phyloP scores from a whole-genome alignment of 1,284 basidiomycete genomes.

The Pseudozyma thailandica region DNA sequence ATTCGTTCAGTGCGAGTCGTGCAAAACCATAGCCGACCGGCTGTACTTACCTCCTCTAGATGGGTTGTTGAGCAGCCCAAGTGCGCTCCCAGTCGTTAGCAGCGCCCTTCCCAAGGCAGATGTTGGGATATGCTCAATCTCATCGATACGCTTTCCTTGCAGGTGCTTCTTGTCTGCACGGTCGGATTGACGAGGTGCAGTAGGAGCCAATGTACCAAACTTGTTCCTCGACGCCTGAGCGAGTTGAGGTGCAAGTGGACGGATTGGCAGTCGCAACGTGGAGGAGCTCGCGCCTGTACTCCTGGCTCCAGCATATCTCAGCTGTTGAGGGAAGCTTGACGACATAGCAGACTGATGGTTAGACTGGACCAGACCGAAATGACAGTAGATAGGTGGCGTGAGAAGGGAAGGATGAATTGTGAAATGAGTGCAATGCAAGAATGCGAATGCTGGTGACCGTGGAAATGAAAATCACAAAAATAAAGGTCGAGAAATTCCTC shows the following conservation, averaged over 20 bases:
- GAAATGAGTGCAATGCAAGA: too few relatives aligned
- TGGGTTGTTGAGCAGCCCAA: slow-evolving; percentile 85
- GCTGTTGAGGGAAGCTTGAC: background rate
- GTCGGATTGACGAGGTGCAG: slow-evolving; percentile 7
- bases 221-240: background rate
- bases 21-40: too few relatives aligned
- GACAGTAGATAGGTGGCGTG: too few relatives aligned
- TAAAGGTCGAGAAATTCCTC: slow-evolving; percentile 9
- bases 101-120: slow-evolving; percentile 70
- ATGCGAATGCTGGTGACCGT: slow-evolving; percentile 4
- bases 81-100: slow-evolving; percentile 84
- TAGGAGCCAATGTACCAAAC: slow-evolving; percentile 8
- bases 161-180: background rate
- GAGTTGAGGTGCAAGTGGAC: background rate
- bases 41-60: slow-evolving; percentile 81
- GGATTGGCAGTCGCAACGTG: slow-evolving; percentile 10
- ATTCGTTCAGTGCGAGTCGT: too few relatives aligned
- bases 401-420: too few relatives aligned
- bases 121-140: slow-evolving; percentile 35
- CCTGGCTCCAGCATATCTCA: slow-evolving; percentile 16
- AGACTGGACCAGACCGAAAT: too few relatives aligned
- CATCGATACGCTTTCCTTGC: slow-evolving; percentile 16
- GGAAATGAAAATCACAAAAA: background rate
- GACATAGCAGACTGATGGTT: too few relatives aligned
- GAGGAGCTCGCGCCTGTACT: slow-evolving; percentile 24